Evolutionary conservation across 208 protist species (phyloP).

Genomic region (Strigomonas oncopelti): DNA sequence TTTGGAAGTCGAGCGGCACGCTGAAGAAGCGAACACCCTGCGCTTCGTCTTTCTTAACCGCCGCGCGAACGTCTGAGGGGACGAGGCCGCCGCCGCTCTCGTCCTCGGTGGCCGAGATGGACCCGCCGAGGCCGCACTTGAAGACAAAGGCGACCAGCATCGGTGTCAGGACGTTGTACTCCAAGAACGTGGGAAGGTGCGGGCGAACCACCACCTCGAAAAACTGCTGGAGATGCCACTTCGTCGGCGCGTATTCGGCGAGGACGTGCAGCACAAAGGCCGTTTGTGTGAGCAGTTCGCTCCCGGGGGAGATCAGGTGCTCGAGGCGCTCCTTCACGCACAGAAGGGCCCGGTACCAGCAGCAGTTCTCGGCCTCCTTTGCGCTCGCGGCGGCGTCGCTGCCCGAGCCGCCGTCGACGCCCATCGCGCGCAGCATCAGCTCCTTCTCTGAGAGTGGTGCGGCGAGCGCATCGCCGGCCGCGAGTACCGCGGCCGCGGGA

Average conservation of each 20-base stretch:
- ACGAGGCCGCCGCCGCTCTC: slow-evolving; percentile 29
- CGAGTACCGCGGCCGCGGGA: slow-evolving; percentile 32
- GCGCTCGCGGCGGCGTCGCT: neutral
- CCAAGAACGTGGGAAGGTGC: slow-evolving; percentile 38
- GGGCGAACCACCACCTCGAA: slow-evolving; percentile 53
- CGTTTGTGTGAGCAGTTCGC: slow-evolving; percentile 33
- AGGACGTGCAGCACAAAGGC: slow-evolving; percentile 79
- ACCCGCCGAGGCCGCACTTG: slow-evolving; percentile 66
- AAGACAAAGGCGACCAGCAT: slow-evolving; percentile 59
- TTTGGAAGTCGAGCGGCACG: slow-evolving; percentile 46
- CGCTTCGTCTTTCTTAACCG: slow-evolving; percentile 40
- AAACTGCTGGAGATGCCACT: slow-evolving; percentile 58
- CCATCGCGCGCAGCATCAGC: slow-evolving; percentile 3
- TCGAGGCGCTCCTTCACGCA: slow-evolving; percentile 41
- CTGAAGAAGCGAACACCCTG: slow-evolving; percentile 58
- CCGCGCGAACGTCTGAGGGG: slow-evolving; percentile 47
- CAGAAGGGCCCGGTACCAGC: slow-evolving; percentile 60
- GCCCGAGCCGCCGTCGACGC: neutral
- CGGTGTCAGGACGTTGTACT: slow-evolving; percentile 34
- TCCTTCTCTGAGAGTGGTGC: slow-evolving; percentile 2
- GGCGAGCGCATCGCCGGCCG: slow-evolving; percentile 32
- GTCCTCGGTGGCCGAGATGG: slow-evolving; percentile 14
- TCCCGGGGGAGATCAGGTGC: slow-evolving; percentile 47
- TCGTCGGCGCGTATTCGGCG: slow-evolving; percentile 69
- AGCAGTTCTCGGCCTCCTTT: slow-evolving; percentile 22